These are phyloP conservation scores for Psilocybe cubensis DNA, from an alignment of 768 basidiomycete genomes.

Conservation along the genomic window DNA sequence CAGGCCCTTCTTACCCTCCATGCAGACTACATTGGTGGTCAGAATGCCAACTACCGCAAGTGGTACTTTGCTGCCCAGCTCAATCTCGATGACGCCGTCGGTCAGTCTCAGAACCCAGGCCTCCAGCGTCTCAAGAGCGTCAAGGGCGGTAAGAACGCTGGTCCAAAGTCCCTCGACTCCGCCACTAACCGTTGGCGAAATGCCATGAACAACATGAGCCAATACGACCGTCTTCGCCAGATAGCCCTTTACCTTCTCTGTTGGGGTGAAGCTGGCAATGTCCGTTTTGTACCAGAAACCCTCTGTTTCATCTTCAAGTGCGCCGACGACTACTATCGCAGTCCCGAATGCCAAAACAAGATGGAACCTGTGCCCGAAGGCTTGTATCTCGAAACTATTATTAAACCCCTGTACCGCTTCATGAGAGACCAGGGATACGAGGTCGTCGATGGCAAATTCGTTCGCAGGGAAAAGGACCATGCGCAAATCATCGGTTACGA, in stretches of 20 bases:
- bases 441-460: constrained; percentile 92
- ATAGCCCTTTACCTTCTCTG: constrained; percentile 95
- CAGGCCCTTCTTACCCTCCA: constrained; percentile 96
- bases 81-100: constrained; percentile 98
- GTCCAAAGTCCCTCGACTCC: constrained; percentile 84
- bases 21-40: constrained; percentile 98
- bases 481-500: constrained; percentile 98
- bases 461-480: constrained; percentile 93
- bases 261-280: constrained; percentile 98
- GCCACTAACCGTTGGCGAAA: constrained; percentile 95
- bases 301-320: constrained; percentile 99
- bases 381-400: constrained; percentile 85
- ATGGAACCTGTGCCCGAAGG: constrained; percentile 94
- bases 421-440: constrained; percentile 98
- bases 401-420: constrained; percentile 95
- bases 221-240: constrained; percentile 96
- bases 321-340: constrained; percentile 99
- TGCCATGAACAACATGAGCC: constrained; percentile 99
- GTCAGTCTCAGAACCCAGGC: constrained; percentile 92
- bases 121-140: constrained; percentile 87
- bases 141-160: constrained; percentile 55
- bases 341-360: constrained; percentile 94
- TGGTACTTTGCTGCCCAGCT: constrained; percentile 99
- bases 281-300: constrained; percentile 95
- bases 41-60: constrained; percentile 98